Percentiles rank a stretch among this genome's conserved stretches.
Conservation (phyloP, 1,139 yeast species). For the Kazachstania sp. region DNA sequence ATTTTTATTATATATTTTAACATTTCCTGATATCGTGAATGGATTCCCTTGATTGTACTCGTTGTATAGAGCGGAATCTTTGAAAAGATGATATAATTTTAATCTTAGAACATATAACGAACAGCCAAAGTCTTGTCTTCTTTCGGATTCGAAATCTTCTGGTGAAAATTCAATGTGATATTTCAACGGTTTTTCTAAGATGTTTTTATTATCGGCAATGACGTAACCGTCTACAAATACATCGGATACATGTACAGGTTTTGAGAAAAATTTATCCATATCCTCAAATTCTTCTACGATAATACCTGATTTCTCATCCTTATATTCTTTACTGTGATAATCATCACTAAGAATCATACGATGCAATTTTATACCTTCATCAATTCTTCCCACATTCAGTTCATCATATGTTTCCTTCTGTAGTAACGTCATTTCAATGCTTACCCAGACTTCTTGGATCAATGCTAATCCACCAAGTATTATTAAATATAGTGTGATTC, state of each 20-base stretch:
- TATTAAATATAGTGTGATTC: constrained; percentile 28
- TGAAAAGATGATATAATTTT: constrained; percentile 45
- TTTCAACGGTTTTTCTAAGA: constrained; percentile 37
- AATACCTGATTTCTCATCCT: constrained; percentile 28
- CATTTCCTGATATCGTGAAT: constrained; percentile 30
- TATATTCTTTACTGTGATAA: constrained; percentile 27
- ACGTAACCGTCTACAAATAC: constrained; percentile 48
- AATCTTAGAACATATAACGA: constrained; percentile 52
- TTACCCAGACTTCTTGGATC: constrained; percentile 29
- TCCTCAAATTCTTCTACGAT: constrained; percentile 42
- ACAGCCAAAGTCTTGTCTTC: constrained; percentile 62
- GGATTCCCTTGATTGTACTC: constrained; percentile 18
- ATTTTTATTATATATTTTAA: constrained; percentile 31
- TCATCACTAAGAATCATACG: constrained; percentile 28
- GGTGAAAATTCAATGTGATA: constrained; percentile 75
- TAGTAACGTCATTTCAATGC: constrained; percentile 29
- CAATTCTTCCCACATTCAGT: constrained; percentile 25
- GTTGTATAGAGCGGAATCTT: constrained; percentile 41
- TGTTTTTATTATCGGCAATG: constrained; percentile 16
- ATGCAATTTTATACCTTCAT: constrained; percentile 24
- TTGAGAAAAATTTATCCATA: constrained; percentile 55
- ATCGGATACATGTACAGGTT: constrained; percentile 74
- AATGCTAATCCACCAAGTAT: constrained; percentile 29
- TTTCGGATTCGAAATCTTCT: constrained; percentile 53
- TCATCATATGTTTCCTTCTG: constrained; percentile 30